These are phyloP conservation scores for Solanum hybrid DNA, from an alignment of 305 asterid genomes.

Conservation along the genomic window DNA sequence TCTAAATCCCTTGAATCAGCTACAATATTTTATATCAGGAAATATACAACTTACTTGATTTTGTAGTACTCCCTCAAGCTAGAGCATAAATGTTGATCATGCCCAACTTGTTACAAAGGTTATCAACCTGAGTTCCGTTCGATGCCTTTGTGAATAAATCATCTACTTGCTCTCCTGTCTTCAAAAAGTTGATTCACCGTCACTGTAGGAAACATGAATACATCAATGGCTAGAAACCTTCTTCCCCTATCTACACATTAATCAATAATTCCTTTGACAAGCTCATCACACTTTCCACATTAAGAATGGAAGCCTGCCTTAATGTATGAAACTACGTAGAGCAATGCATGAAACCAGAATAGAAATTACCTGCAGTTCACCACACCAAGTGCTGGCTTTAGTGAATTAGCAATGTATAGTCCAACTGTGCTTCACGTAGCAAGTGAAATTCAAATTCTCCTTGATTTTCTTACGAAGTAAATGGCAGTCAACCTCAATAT, in stretches of 20 bases:
- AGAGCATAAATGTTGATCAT: background rate
- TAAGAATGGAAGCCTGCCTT: background rate
- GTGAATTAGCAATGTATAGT: background rate
- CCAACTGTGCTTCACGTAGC: background rate
- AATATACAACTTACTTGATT: background rate
- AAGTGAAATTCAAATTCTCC: background rate
- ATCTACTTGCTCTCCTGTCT: background rate
- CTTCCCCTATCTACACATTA: background rate
- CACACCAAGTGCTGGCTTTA: background rate
- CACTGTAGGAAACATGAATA: background rate
- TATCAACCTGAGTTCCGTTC: background rate
- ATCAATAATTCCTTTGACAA: background rate
- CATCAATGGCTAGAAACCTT: background rate
- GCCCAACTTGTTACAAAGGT: background rate
- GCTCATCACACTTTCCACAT: background rate
- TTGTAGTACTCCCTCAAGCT: background rate
- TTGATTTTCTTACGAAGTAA: fast-evolving
- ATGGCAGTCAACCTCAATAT: background rate
- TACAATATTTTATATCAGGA: background rate
- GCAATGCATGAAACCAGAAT: background rate
- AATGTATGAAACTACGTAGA: background rate
- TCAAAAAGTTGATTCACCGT: background rate
- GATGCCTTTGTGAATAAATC: background rate
- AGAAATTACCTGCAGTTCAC: background rate
- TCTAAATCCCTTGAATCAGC: background rate